These are phyloP conservation scores for Eragrostis curvula DNA, from an alignment of 176 grass and related monocot species.

Conservation along the genomic window DNA sequence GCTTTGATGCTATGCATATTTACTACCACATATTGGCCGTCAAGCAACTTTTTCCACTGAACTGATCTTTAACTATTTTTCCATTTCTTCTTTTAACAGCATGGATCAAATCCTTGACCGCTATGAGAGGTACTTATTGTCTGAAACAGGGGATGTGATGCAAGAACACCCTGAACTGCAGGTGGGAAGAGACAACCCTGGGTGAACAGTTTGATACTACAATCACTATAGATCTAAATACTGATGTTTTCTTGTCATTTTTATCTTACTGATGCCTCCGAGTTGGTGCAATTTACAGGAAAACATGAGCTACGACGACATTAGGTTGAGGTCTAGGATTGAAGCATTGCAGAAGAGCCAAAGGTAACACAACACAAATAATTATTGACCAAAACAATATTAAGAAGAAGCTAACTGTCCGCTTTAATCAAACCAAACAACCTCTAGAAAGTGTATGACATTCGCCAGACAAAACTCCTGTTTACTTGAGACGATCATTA, in stretches of 20 bases:
- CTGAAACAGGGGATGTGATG: conserved; percentile 10
- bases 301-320: conserved; percentile 35
- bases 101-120: conserved; percentile 53
- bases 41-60: neutral
- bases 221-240: neutral
- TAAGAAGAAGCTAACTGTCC: neutral
- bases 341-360: conserved; percentile 55
- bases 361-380: conserved; percentile 39
- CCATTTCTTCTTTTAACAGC: neutral
- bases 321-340: conserved; percentile 36
- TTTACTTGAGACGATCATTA: neutral
- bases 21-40: neutral
- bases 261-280: neutral
- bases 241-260: neutral
- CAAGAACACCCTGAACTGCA: neutral
- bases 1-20: neutral
- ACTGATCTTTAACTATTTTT: neutral
- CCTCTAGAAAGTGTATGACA: neutral
- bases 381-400: neutral
- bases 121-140: conserved; percentile 38
- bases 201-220: neutral
- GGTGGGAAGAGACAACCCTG: neutral
- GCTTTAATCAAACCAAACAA: neutral
- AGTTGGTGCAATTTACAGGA: conserved; percentile 15
- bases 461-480: conserved; percentile 19